Conservation (phyloP, 2,329 filamentous ascomycete species). For the Fusarium lateritium region DNA sequence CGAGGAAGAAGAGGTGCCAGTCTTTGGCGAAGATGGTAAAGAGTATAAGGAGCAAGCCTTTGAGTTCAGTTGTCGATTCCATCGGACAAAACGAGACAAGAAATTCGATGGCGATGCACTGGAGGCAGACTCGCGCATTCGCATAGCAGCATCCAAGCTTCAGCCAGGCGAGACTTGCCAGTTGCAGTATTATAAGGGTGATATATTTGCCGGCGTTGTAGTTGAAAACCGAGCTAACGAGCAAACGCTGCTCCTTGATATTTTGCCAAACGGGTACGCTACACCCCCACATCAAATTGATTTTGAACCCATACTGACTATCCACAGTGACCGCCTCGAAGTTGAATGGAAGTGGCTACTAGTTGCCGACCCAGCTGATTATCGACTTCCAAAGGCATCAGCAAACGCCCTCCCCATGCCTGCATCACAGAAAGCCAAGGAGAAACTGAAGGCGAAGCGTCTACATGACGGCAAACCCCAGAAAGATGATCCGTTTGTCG, state of each 20-base stretch:
- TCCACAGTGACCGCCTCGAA: slow-evolving; percentile 76
- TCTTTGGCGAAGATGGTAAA: slow-evolving; percentile 90
- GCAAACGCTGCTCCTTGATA: slow-evolving; percentile 82
- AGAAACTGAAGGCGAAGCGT: slow-evolving; percentile 77
- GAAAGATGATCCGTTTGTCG: slow-evolving; percentile 76
- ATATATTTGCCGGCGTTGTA: slow-evolving; percentile 92
- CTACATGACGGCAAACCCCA: slow-evolving; percentile 73
- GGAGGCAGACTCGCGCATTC: slow-evolving; percentile 78
- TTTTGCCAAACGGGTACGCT: slow-evolving; percentile 86
- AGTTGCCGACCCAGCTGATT: slow-evolving; percentile 79
- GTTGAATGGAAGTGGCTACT: slow-evolving; percentile 89
- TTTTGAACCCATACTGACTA: slow-evolving; percentile 57
- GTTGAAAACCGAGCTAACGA: slow-evolving; percentile 86
- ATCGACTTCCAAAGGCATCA: slow-evolving; percentile 81
- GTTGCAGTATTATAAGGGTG: slow-evolving; percentile 84
- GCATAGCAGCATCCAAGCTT: slow-evolving; percentile 76
- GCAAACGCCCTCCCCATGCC: slow-evolving; percentile 80
- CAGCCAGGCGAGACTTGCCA: slow-evolving; percentile 85
- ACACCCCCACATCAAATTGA: not conserved
- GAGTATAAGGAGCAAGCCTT: slow-evolving; percentile 94
- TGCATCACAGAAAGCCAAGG: slow-evolving; percentile 71
- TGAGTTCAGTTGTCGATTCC: slow-evolving; percentile 95
- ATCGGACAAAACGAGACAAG: slow-evolving; percentile 88
- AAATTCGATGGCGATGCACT: slow-evolving; percentile 77
- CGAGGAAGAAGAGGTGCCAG: slow-evolving; percentile 86